phyloP scores from a whole-genome alignment of 306 rosid species.

The Mucuna pruriens region DNA sequence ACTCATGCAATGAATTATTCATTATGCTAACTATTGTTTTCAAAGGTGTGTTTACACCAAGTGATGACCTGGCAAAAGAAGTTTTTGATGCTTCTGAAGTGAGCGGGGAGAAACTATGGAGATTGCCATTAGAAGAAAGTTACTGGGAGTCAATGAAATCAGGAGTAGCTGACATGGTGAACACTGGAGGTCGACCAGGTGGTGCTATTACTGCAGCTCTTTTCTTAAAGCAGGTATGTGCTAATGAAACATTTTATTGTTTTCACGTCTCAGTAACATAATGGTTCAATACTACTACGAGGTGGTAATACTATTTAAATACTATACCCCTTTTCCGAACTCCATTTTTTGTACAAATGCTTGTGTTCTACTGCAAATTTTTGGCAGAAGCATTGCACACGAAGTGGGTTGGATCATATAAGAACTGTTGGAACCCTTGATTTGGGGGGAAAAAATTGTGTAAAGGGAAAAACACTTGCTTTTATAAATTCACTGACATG shows the following conservation, averaged over 20 bases:
- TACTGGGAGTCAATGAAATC: slow-evolving; percentile 99
- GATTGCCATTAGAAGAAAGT: slow-evolving; percentile 96
- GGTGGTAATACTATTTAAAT: slow-evolving; percentile 42
- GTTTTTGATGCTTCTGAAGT: slow-evolving; percentile 76
- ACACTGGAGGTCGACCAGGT: slow-evolving; percentile 83
- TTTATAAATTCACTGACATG: slow-evolving; percentile 1
- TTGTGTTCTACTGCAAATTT: neutral
- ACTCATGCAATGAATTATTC: neutral
- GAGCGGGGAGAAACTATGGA: slow-evolving; percentile 96
- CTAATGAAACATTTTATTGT: slow-evolving; percentile 32
- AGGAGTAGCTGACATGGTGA: slow-evolving; percentile 95
- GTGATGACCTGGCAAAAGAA: slow-evolving; percentile 94
- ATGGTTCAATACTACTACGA: slow-evolving; percentile 14
- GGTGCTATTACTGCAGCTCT: slow-evolving; percentile 94
- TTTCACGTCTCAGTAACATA: neutral
- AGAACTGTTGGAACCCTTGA: neutral
- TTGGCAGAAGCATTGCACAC: slow-evolving; percentile 6
- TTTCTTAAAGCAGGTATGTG: slow-evolving; percentile 87
- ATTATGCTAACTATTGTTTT: slow-evolving; percentile 26
- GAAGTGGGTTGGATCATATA: neutral
- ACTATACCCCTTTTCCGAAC: neutral
- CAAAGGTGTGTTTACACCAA: slow-evolving; percentile 89
- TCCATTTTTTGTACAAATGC: neutral
- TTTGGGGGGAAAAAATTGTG: neutral
- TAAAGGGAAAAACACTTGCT: neutral